phyloP scores from a whole-genome alignment of 306 rosid genomes.

The Vigna nakashimae region DNA sequence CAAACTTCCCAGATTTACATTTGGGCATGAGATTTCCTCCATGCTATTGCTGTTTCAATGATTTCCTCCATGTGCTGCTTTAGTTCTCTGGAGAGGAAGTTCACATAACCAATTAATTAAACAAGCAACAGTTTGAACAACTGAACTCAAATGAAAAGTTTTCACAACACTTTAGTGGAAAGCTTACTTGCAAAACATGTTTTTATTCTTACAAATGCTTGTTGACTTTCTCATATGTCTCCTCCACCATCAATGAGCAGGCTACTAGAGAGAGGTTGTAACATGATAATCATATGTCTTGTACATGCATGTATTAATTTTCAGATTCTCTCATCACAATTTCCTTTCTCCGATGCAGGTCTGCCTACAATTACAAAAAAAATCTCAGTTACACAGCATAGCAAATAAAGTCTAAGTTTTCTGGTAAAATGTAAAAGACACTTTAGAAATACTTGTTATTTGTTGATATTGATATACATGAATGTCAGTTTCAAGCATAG shows the following conservation, averaged over 20 bases:
- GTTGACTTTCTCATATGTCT: constrained; percentile 26
- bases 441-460: not conserved
- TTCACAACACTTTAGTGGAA: constrained; percentile 6
- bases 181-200: constrained; percentile 47
- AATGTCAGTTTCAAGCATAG: constrained; percentile 34
- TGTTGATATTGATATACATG: constrained; percentile 5
- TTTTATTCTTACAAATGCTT: constrained; percentile 25
- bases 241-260: constrained; percentile 21
- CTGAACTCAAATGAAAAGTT: not conserved
- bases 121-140: not conserved
- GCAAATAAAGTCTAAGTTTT: constrained; percentile 29
- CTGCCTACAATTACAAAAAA: constrained; percentile 54
- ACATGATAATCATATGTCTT: constrained; percentile 1
- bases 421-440: constrained; percentile 24
- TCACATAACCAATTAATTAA: not conserved
- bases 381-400: constrained; percentile 35
- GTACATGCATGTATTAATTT: constrained; percentile 30
- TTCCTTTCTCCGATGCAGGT: constrained; percentile 48
- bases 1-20: not conserved
- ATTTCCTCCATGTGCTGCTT: not conserved
- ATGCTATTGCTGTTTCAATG: not conserved
- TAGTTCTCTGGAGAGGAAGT: constrained; percentile 11
- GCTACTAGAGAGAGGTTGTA: constrained; percentile 13
- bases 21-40: constrained; percentile 6
- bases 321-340: constrained; percentile 41